Evolutionary conservation across 192 early-diverging fungal species (phyloP).

Genomic region (Backusella liffmaniae): DNA sequence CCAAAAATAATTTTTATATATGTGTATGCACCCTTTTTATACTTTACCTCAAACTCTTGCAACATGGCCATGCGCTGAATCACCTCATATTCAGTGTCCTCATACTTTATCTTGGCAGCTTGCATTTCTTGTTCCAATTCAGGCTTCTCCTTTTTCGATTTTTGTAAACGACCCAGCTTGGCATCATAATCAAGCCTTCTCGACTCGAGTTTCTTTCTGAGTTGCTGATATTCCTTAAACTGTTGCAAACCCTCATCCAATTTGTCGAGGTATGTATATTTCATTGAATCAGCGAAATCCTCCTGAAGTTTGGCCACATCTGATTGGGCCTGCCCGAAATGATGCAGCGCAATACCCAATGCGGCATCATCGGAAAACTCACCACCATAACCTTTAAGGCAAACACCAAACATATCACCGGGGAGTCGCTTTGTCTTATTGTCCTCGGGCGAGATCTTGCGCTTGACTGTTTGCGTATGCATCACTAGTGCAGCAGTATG

Average conservation of each 20-base stretch:
- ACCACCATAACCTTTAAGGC: conserved; percentile 62
- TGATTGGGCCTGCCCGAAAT: conserved; percentile 49
- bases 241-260: conserved; percentile 50
- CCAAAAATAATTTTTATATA: neutral
- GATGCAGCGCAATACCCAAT: conserved; percentile 46
- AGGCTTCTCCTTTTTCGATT: conserved; percentile 87
- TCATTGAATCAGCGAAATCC: conserved; percentile 43
- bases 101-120: conserved; percentile 89
- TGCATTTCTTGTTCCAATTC: conserved; percentile 89
- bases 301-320: conserved; percentile 44
- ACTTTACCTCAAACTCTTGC: conserved; percentile 78
- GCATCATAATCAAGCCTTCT: conserved; percentile 93
- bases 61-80: conserved; percentile 78
- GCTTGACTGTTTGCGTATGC: conserved; percentile 54
- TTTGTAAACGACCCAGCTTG: conserved; percentile 84
- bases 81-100: conserved; percentile 84
- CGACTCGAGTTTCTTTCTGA: conserved; percentile 86
- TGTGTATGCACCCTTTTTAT: neutral
- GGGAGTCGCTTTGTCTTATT: conserved; percentile 61
- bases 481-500: conserved; percentile 52
- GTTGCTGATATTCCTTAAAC: conserved; percentile 50
- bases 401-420: conserved; percentile 63
- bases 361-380: conserved; percentile 41
- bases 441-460: conserved; percentile 63
- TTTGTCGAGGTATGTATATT: conserved; percentile 34